Evolutionary conservation across 2,329 filamentous ascomycete genomes (phyloP).

Genomic region (Penicillium sp.): DNA sequence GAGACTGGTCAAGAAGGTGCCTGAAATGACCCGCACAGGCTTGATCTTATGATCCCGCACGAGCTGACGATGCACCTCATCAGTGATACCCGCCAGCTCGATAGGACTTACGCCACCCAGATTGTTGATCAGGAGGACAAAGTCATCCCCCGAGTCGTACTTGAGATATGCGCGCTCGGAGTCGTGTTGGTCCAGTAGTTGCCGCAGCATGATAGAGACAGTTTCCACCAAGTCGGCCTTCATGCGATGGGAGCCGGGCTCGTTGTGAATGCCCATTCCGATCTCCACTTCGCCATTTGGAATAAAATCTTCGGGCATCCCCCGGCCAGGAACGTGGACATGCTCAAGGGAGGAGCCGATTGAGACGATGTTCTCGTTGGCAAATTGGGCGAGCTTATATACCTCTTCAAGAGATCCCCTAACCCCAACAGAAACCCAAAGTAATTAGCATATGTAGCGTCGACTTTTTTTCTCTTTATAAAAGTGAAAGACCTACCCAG

Average conservation of each 20-base stretch:
- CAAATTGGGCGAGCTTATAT: slow-evolving; percentile 62
- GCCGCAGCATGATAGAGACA: slow-evolving; percentile 57
- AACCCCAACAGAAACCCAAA: too few relatives aligned
- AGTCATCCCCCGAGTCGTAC: slow-evolving; percentile 52
- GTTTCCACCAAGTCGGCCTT: slow-evolving; percentile 46
- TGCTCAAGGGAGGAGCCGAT: slow-evolving; percentile 82
- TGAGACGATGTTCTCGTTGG: slow-evolving; percentile 70
- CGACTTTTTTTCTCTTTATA: neutral
- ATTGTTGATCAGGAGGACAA: slow-evolving; percentile 63
- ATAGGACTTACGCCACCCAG: slow-evolving; percentile 62
- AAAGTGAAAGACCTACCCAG: slow-evolving; percentile 45
- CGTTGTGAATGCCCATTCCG: slow-evolving; percentile 70
- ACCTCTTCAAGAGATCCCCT: slow-evolving; percentile 61
- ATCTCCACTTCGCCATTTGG: slow-evolving; percentile 56
- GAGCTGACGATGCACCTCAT: slow-evolving; percentile 60
- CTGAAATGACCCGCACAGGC: slow-evolving; percentile 56
- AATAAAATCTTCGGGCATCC: slow-evolving; percentile 47
- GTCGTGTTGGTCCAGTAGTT: slow-evolving; percentile 58
- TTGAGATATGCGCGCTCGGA: slow-evolving; percentile 58
- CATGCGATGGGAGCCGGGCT: slow-evolving; percentile 50
- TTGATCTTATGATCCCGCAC: slow-evolving; percentile 53
- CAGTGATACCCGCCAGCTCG: slow-evolving; percentile 61
- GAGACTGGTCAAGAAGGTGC: slow-evolving; percentile 66
- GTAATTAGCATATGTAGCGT: neutral
- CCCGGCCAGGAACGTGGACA: slow-evolving; percentile 85